These are phyloP conservation scores for Phialemoniopsis sp. DNA, from an alignment of 2,329 filamentous ascomycete genomes.

Conservation along the genomic window DNA sequence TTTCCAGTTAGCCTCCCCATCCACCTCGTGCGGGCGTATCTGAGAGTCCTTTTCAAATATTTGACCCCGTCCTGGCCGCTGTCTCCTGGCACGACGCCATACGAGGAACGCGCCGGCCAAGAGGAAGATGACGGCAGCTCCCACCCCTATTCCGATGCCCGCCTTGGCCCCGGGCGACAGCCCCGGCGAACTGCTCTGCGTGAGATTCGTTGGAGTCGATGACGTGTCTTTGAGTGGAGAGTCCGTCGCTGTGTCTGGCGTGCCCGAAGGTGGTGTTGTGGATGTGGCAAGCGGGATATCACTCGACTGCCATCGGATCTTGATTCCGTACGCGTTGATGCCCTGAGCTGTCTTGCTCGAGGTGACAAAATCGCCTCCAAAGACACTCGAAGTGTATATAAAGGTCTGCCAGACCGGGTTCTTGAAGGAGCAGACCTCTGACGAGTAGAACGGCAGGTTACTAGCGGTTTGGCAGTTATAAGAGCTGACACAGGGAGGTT, in stretches of 20 bases:
- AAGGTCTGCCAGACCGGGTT: neutral
- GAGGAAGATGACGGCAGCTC: neutral
- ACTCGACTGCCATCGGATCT: conserved; percentile 1
- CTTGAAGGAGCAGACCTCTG: neutral
- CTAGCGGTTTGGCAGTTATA: neutral
- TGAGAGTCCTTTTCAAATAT: too few species aligned
- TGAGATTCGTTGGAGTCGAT: too few species aligned
- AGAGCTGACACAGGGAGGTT: neutral
- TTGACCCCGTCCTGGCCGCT: too few species aligned
- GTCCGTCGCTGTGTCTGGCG: neutral
- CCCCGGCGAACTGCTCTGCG: too few species aligned
- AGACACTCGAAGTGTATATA: neutral
- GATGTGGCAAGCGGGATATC: neutral
- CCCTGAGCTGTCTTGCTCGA: neutral
- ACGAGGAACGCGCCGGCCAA: neutral
- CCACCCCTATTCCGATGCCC: conserved; percentile 1
- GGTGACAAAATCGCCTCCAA: neutral
- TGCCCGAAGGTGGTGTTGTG: neutral
- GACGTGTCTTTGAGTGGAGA: neutral
- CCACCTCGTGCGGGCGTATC: too few species aligned
- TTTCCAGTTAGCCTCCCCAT: too few species aligned
- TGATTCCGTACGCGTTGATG: conserved; percentile 1
- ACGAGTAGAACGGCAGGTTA: neutral
- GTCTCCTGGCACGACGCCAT: neutral
- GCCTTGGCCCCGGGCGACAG: neutral